phyloP scores from a whole-genome alignment of 1,284 basidiomycete genomes.

The Fomitopsis pinicola region DNA sequence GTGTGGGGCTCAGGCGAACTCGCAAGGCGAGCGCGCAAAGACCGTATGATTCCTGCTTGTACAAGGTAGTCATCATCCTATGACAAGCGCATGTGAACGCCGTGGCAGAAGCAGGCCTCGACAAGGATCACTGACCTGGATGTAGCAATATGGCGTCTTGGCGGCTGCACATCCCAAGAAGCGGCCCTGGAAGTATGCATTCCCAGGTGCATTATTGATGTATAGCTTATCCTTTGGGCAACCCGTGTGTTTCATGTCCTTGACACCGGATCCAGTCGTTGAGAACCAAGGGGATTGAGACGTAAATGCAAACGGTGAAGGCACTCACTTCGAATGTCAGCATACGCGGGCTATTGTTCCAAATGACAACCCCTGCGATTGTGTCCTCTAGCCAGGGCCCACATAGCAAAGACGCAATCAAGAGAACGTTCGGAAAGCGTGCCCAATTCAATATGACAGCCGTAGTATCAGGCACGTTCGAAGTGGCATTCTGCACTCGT shows the following conservation, averaged over 20 bases:
- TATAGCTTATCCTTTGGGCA: constrained; percentile 43
- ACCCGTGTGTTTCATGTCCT: constrained; percentile 44
- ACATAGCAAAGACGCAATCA: constrained; percentile 51
- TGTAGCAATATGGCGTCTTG: constrained; percentile 53
- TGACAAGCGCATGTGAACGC: constrained; percentile 1
- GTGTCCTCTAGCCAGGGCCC: constrained; percentile 40
- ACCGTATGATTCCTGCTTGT: constrained; percentile 48
- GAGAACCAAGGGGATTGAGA: constrained; percentile 1
- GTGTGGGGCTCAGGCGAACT: constrained; percentile 23
- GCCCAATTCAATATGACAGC: constrained; percentile 66
- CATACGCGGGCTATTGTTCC: constrained; percentile 56
- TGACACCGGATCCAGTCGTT: not conserved
- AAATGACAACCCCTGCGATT: constrained; percentile 49
- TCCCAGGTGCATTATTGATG: constrained; percentile 55
- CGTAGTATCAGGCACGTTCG: constrained; percentile 34
- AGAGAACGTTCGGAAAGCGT: constrained; percentile 53
- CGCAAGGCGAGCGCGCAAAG: constrained; percentile 39
- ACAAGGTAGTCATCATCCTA: constrained; percentile 71
- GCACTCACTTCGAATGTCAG: constrained; percentile 39
- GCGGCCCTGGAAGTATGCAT: constrained; percentile 62
- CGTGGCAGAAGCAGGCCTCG: not conserved
- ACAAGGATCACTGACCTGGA: constrained; percentile 40
- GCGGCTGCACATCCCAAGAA: constrained; percentile 55
- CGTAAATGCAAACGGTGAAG: not conserved
- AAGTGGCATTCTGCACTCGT: constrained; percentile 14